These are phyloP conservation scores for Boletus edulis DNA, from an alignment of 768 basidiomycete genomes.

Conservation along the genomic window DNA sequence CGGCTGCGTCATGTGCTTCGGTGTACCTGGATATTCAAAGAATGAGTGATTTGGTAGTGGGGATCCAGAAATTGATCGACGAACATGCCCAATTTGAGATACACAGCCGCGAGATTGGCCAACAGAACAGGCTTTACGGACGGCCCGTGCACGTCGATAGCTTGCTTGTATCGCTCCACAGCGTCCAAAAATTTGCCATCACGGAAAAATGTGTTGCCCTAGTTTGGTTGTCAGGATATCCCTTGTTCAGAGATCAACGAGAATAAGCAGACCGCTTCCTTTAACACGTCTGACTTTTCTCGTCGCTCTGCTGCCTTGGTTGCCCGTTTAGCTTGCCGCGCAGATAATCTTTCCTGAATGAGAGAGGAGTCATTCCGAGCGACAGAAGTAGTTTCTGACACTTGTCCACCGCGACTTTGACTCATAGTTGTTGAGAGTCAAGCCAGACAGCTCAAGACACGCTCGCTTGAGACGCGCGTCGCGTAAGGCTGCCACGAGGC, in stretches of 20 bases:
- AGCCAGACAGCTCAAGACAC: too few relatives aligned
- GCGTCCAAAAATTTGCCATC: slow-evolving; percentile 36
- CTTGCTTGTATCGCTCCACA: slow-evolving; percentile 39
- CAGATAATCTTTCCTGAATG: neutral
- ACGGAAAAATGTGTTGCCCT: slow-evolving; percentile 47
- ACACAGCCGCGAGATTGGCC: slow-evolving; percentile 41
- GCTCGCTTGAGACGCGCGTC: too few relatives aligned
- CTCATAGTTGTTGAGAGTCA: too few relatives aligned
- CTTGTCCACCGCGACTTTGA: too few relatives aligned
- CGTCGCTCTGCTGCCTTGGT: slow-evolving; percentile 18
- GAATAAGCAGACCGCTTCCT: slow-evolving; percentile 25
- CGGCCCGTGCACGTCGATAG: slow-evolving; percentile 36
- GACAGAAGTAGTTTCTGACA: too few relatives aligned
- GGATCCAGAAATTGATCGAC: neutral
- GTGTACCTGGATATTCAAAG: slow-evolving; percentile 15
- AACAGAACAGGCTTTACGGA: slow-evolving; percentile 34
- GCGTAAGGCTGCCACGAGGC: too few relatives aligned
- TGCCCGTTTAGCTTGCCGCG: slow-evolving; percentile 14
- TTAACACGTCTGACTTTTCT: slow-evolving; percentile 25
- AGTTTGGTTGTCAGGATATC: neutral
- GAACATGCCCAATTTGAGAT: slow-evolving; percentile 41
- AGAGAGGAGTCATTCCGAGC: too few relatives aligned
- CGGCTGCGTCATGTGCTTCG: slow-evolving; percentile 30
- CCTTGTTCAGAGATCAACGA: neutral
- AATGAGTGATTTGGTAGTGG: neutral